A percentile compares a stretch with the other conserved stretches of the same genome.
These are phyloP conservation scores for Cladosporium phlei DNA, from an alignment of 2,329 filamentous ascomycete species.

Conservation along the genomic window DNA sequence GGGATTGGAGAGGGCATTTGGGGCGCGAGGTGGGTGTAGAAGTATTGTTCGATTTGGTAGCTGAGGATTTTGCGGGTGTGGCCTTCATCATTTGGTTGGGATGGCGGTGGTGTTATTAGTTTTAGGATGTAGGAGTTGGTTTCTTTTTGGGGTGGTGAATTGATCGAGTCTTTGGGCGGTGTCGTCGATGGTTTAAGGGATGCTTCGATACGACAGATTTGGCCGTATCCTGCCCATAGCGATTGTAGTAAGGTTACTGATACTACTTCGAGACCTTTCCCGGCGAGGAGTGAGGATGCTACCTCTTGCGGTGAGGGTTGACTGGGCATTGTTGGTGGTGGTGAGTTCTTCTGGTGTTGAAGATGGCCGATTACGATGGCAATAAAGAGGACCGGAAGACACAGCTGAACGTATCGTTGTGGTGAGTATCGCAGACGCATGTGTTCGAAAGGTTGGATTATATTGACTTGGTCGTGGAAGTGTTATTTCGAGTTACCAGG, in stretches of 20 bases:
- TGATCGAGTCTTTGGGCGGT: slow-evolving; percentile 22
- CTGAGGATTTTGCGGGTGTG: slow-evolving; percentile 62
- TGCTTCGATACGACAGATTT: slow-evolving; percentile 54
- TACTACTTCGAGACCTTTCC: not conserved
- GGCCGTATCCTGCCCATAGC: slow-evolving; percentile 47
- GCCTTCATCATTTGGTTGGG: slow-evolving; percentile 50
- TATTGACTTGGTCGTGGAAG: no score
- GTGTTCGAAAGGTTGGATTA: no score
- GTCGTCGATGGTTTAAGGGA: slow-evolving; percentile 11
- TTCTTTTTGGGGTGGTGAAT: slow-evolving; percentile 1
- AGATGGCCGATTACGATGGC: not conserved
- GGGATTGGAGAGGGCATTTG: slow-evolving; percentile 40
- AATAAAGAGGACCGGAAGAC: not conserved
- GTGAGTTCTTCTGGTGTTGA: not conserved
- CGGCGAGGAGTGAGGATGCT: not conserved
- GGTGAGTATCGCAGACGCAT: not conserved
- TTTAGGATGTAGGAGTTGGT: slow-evolving; percentile 50
- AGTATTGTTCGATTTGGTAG: slow-evolving; percentile 63
- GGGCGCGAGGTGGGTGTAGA: slow-evolving; percentile 56
- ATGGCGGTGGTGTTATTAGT: slow-evolving; percentile 52
- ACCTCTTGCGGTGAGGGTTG: not conserved
- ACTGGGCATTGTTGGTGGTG: not conserved
- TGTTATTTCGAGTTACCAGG: no score
- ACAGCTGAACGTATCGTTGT: not conserved
- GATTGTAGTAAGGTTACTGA: slow-evolving; percentile 32